Conservation (phyloP, 2,329 filamentous ascomycete species). For the Alternaria sp. region DNA sequence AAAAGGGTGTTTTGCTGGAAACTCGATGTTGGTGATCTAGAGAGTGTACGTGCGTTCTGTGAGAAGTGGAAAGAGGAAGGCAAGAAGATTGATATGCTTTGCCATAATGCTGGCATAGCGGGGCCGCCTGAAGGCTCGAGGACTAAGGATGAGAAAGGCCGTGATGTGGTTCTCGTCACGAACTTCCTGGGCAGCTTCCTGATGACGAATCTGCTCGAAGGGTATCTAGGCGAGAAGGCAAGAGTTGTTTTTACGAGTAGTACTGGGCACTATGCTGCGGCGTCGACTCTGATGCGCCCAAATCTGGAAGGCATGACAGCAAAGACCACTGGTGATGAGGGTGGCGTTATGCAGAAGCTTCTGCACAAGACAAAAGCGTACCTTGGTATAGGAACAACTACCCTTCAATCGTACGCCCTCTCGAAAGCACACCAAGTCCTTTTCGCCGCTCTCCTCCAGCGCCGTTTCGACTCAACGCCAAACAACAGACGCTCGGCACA, state of each 20-base stretch:
- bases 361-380: not conserved
- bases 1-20: slow-evolving; percentile 13
- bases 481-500: slow-evolving; percentile 6
- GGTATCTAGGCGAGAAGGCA: slow-evolving; percentile 4
- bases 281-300: not conserved
- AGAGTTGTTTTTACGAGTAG: slow-evolving; percentile 23
- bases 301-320: not conserved
- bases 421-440: slow-evolving; percentile 25
- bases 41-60: slow-evolving; percentile 21
- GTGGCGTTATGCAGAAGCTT: not conserved
- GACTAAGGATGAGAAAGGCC: slow-evolving; percentile 7
- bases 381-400: not conserved
- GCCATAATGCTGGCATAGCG: slow-evolving; percentile 26
- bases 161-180: slow-evolving; percentile 14
- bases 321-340: not conserved
- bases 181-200: slow-evolving; percentile 24
- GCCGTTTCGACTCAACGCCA: slow-evolving; percentile 1
- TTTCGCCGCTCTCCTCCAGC: slow-evolving; percentile 14
- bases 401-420: slow-evolving; percentile 4
- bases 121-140: not conserved
- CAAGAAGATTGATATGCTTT: slow-evolving; percentile 19
- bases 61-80: slow-evolving; percentile 9
- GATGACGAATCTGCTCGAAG: slow-evolving; percentile 21
- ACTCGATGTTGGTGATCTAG: slow-evolving; percentile 15
- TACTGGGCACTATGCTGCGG: slow-evolving; percentile 5